Base-by-base conservation (phyloP, 257 asterid genomes). In the Cynanchum wilfordii region DNA sequence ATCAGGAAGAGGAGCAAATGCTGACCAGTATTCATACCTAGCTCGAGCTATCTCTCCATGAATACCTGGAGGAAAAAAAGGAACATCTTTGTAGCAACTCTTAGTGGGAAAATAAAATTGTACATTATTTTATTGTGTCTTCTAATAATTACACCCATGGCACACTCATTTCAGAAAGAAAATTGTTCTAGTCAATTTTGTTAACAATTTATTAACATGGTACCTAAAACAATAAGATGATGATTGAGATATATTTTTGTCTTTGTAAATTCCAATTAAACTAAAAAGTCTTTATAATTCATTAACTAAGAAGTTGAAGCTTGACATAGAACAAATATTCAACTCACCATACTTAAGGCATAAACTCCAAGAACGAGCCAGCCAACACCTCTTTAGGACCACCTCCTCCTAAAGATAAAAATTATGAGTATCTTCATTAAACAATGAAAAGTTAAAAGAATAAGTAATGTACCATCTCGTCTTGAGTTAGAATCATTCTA, bases 341-440 rank as follows among this genome's bases (percentile, higher is more conserved):
- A 78, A 65, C 57, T 80, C 81, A 92, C 99, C 99, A 69, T 84
- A 76, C 51, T 74, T 84, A 62, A 83, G 74, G 44, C 98, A 94
- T 80, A 91, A 80, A 75, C 84, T 82, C 99, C 99, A 94, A 84
- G 82, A 85, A 17, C 92, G 88, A 75, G 99, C 92, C 74, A 94
- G 96, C 99, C 98, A 91, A 75, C 90, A 89, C 87, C 97, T 86
- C 89, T 91, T 94, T 75, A 94, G 90, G 79, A 86, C 87, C 70
- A 94, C 90, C 86, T 89, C 99, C 82, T 94, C 99, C 98, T 91
- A 78, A 78, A 81, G 81, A 73, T 73, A 73, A 66, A 82, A 77
- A 80, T 84, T 79, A 81, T 78, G 76, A 86, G 82, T 86, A 75
- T 83, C 78, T 58, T 78, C 69, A 63, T 76, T 55, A 79, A 74